These are phyloP conservation scores for Macrotyloma uniflorum DNA, from an alignment of 306 rosid species.

Conservation along the genomic window DNA sequence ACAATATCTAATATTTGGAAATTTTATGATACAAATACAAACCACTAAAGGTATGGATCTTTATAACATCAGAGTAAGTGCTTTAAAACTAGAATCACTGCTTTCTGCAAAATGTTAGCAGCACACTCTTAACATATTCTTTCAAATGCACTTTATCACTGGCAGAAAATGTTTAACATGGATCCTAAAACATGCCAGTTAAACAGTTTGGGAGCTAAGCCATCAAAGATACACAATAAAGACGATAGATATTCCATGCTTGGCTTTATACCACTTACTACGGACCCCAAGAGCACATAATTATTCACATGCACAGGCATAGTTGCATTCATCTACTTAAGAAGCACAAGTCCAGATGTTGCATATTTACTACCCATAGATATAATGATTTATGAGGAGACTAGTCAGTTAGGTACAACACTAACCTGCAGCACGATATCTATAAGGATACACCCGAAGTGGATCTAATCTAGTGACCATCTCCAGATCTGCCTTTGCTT, in stretches of 20 bases:
- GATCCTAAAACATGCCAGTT: neutral
- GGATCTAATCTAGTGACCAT: slow-evolving; percentile 92
- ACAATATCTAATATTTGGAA: neutral
- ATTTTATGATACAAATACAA: neutral
- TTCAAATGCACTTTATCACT: too few relatives aligned
- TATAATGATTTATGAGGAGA: too few relatives aligned
- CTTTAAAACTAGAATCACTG: too few relatives aligned
- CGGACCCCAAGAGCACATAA: neutral
- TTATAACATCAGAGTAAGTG: too few relatives aligned
- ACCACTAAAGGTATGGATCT: neutral
- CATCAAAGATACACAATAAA: neutral
- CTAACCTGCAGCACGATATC: slow-evolving; percentile 93
- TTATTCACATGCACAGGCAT: neutral
- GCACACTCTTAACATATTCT: too few relatives aligned
- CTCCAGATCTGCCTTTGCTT: slow-evolving; percentile 78
- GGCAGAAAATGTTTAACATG: neutral
- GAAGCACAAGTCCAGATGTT: neutral
- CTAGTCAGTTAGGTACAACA: slow-evolving; percentile 19
- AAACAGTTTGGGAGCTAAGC: neutral
- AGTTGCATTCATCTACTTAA: neutral
- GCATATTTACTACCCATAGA: neutral
- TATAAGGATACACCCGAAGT: slow-evolving; percentile 90
- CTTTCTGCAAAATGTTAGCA: too few relatives aligned
- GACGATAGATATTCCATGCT: neutral
- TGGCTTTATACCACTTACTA: neutral